Evolutionary conservation across 805 yeast genomes (phyloP), one percentile per base, ranked within the genome.

Genomic region (Yamadazyma endophytica): DNA sequence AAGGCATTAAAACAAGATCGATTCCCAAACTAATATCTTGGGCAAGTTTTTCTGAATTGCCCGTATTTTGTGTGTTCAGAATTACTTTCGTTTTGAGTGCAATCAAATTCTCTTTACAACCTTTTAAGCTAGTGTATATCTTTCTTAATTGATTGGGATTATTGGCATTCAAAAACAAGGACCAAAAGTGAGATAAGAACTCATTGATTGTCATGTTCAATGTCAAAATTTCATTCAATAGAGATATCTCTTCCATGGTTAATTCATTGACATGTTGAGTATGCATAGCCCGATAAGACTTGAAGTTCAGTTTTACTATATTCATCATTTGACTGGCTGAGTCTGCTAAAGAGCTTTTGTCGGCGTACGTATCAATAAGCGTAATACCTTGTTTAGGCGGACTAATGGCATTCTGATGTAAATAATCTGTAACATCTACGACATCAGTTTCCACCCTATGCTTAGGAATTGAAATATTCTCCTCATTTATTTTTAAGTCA

Each of bases 151-250:
- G 66, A 11, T 31, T 52, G 2, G 69, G 64, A 33, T 61, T 63
- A 32, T 52, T 55, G 5, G 61, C 66, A 31, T 48, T 52, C 16
- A 59, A 46, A 31, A 49, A 65, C 1, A 64, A 36, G 29, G 57
- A 54, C 72, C 72, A 65, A 33, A 65, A 65, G 35, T 64, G 70
- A 28, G 67, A 61, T 15, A 65, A 45, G 33, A 64, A 63, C 43
- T 65, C 72, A 30, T 55, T 55, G n/a, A 59, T 47, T 3, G 69
- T 64, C 31, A 63, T 54, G 39, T 64, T 64, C 42, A 54, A 58
- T 4, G 55, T 48, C 12, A 61, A 50, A 5, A 49, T 45, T 7
- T 46, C 32, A 7, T 40, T 33, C 4, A 47, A 46, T 3, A 64
- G 50, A 1, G 62, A 45, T 12, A 21, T 13, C 5, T 30, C 40